Conservation (phyloP, 257 asterid species). For the Anisodus acutangulus region DNA sequence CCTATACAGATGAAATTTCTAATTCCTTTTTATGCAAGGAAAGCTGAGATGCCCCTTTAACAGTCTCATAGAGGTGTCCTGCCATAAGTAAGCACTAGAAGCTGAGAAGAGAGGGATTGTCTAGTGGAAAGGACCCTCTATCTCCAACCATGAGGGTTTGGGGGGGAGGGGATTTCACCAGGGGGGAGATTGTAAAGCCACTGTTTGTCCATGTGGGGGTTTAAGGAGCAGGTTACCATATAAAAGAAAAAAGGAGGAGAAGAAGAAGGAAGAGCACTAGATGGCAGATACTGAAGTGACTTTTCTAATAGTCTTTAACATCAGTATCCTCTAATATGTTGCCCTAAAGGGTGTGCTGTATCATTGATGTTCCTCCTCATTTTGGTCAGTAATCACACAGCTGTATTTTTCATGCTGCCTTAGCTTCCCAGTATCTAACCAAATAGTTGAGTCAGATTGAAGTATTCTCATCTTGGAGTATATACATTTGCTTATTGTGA, state of each 20-base stretch:
- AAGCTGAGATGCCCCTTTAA: not conserved
- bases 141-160: not conserved
- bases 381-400: not conserved
- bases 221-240: not conserved
- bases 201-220: not conserved
- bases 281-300: not conserved
- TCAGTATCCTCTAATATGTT: not conserved
- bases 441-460: not conserved
- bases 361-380: not conserved
- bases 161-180: not conserved
- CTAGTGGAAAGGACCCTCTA: not conserved
- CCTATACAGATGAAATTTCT: not conserved
- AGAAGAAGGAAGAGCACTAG: not conserved
- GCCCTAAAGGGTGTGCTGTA: not conserved
- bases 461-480: constrained; percentile 2
- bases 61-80: not conserved
- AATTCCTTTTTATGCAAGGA: not conserved
- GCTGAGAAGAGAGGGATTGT: not conserved
- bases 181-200: not conserved
- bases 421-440: not conserved
- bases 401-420: not conserved
- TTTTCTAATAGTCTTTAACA: not conserved
- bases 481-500: not conserved
- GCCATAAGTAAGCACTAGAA: not conserved
- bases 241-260: not conserved